phyloP scores from a whole-genome alignment of 306 rosid species.

The Dryas alaskensis region DNA sequence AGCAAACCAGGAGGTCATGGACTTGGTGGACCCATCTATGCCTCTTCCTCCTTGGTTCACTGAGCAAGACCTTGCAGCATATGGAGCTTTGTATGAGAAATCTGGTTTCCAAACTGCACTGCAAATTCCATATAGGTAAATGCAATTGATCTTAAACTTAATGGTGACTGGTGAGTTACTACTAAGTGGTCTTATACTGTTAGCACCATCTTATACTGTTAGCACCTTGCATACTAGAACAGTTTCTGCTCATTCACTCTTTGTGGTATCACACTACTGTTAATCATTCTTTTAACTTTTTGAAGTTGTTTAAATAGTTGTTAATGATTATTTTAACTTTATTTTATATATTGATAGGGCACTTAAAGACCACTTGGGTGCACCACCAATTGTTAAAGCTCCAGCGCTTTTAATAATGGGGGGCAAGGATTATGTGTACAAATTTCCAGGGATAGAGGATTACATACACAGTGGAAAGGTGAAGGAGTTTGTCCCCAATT shows the following conservation, averaged over 20 bases:
- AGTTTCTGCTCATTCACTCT: not conserved
- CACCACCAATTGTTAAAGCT: slow-evolving; percentile 42
- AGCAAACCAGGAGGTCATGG: slow-evolving; percentile 83
- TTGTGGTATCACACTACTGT: too few relatives aligned
- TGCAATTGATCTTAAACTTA: not conserved
- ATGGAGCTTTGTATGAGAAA: slow-evolving; percentile 66
- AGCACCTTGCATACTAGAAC: not conserved
- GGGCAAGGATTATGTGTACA: slow-evolving; percentile 51
- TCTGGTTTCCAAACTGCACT: slow-evolving; percentile 70
- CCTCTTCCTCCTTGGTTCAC: slow-evolving; percentile 82
- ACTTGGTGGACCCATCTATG: slow-evolving; percentile 61
- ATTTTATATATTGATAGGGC: slow-evolving; percentile 43
- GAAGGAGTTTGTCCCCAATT: slow-evolving; percentile 49
- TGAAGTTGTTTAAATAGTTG: too few relatives aligned
- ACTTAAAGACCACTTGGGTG: slow-evolving; percentile 31
- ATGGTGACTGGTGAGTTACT: too few relatives aligned
- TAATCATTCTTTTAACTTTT: too few relatives aligned
- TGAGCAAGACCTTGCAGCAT: slow-evolving; percentile 65
- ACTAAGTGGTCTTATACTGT: not conserved
- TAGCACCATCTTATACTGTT: not conserved
- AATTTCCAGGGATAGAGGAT: slow-evolving; percentile 70
- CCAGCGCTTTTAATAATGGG: slow-evolving; percentile 66
- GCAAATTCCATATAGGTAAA: slow-evolving; percentile 75
- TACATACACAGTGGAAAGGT: slow-evolving; percentile 49
- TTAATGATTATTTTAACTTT: slow-evolving; percentile 8